A percentile compares a stretch with the other conserved stretches of the same genome.
Evolutionary conservation across 2,329 filamentous ascomycete species (phyloP).

Genomic region (Trichoderma arundinaceum): DNA sequence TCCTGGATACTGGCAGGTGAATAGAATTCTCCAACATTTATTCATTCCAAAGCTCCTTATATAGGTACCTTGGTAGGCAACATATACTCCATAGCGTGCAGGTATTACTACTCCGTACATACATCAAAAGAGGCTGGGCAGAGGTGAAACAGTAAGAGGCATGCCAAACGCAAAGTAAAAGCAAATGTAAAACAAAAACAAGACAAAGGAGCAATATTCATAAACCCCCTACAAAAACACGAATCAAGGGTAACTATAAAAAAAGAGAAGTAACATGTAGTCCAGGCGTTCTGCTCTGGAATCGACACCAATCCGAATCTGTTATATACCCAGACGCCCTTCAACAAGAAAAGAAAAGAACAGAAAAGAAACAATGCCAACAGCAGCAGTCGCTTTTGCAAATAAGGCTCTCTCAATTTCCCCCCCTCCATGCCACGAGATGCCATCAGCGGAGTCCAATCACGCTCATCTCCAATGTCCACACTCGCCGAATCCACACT

Average conservation of each 20-base stretch:
- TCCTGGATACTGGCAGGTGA: too few species aligned
- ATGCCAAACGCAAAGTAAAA: neutral
- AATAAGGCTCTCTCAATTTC: neutral
- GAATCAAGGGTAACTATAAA: slow-evolving; percentile 18
- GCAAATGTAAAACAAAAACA: neutral
- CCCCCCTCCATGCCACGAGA: neutral
- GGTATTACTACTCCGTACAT: neutral
- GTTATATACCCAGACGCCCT: slow-evolving; percentile 32
- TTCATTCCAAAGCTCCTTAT: neutral
- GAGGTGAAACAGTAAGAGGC: slow-evolving; percentile 12
- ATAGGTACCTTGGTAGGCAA: neutral
- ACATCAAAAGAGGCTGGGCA: neutral
- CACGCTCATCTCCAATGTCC: slow-evolving; percentile 98
- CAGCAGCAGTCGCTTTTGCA: neutral
- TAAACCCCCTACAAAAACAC: neutral
- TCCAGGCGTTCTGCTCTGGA: slow-evolving; percentile 29
- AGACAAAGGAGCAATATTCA: neutral
- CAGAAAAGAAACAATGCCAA: slow-evolving; percentile 20
- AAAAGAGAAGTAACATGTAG: slow-evolving; percentile 28
- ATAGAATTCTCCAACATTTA: neutral
- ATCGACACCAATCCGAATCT: slow-evolving; percentile 30
- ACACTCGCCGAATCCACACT: slow-evolving; percentile 97
- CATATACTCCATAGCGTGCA: neutral
- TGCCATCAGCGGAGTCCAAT: slow-evolving; percentile 74
- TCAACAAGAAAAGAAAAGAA: slow-evolving; percentile 14